Evolutionary conservation across 2,329 filamentous ascomycete genomes (phyloP).

Genomic region (Tolypocladium inflatum): DNA sequence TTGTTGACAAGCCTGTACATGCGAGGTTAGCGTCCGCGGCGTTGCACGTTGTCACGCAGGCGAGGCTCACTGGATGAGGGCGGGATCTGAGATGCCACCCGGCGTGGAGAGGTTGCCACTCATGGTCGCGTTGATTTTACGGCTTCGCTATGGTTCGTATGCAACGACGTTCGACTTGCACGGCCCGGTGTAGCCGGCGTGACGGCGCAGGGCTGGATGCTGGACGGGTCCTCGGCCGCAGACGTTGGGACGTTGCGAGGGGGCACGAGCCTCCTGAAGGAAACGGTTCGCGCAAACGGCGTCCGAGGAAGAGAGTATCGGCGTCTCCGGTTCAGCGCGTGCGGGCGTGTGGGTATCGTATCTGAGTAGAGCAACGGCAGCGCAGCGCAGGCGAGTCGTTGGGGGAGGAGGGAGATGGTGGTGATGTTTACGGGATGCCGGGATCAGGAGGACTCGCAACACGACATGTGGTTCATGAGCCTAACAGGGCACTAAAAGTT

Average conservation of each 20-base stretch:
- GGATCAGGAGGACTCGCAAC: slow-evolving; percentile 21
- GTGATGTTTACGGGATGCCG: slow-evolving; percentile 10
- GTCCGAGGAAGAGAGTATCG: neutral
- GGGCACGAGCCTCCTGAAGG: neutral
- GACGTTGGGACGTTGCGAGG: neutral
- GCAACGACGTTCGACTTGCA: slow-evolving; percentile 3
- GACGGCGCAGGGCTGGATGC: neutral
- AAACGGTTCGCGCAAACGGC: neutral
- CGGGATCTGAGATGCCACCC: slow-evolving; percentile 57
- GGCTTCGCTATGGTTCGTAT: slow-evolving; percentile 2
- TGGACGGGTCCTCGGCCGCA: neutral
- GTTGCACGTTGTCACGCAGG: neutral
- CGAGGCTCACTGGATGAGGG: slow-evolving; percentile 50
- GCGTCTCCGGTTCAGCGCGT: neutral
- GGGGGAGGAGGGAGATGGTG: slow-evolving; percentile 3
- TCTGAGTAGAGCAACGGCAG: neutral
- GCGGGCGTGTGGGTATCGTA: neutral
- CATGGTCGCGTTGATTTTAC: slow-evolving; percentile 16
- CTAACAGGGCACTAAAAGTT: slow-evolving; percentile 15
- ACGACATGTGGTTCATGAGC: slow-evolving; percentile 22
- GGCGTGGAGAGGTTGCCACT: slow-evolving; percentile 28
- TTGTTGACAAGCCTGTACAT: slow-evolving; percentile 77
- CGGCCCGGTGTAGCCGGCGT: neutral
- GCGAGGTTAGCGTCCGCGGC: slow-evolving; percentile 2
- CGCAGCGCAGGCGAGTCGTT: slow-evolving; percentile 1